Evolutionary conservation across 768 basidiomycete species (phyloP).

Genomic region (Crepidotus variabilis): DNA sequence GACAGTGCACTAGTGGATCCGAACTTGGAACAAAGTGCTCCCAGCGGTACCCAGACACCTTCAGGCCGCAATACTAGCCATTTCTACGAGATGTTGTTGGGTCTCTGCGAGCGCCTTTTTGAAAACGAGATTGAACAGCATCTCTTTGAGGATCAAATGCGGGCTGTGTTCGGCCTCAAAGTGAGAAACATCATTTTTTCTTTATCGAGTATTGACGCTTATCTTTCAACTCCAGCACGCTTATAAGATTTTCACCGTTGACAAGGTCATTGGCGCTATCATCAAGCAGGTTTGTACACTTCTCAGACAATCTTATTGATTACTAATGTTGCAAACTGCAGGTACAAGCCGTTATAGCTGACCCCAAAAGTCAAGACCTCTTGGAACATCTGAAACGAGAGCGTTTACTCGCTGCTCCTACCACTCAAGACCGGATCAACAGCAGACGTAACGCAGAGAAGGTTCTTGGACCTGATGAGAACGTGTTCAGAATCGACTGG

Average conservation of each 20-base stretch:
- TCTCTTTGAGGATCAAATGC: slow-evolving; percentile 88
- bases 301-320: not conserved
- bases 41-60: not conserved
- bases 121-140: slow-evolving; percentile 88
- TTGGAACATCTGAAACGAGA: slow-evolving; percentile 70
- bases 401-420: slow-evolving; percentile 51
- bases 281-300: slow-evolving; percentile 73
- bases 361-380: slow-evolving; percentile 68
- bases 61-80: slow-evolving; percentile 25
- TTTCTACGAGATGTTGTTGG: slow-evolving; percentile 81
- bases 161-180: slow-evolving; percentile 82
- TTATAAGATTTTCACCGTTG: slow-evolving; percentile 90
- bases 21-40: too few species aligned
- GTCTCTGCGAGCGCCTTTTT: slow-evolving; percentile 85
- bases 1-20: too few species aligned
- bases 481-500: slow-evolving; percentile 80
- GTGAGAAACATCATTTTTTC: slow-evolving; percentile 31
- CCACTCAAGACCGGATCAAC: slow-evolving; percentile 70
- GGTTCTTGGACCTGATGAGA: slow-evolving; percentile 71
- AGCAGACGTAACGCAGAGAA: slow-evolving; percentile 66
- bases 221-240: slow-evolving; percentile 52
- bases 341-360: slow-evolving; percentile 67
- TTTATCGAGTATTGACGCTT: too few species aligned
- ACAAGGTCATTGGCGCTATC: slow-evolving; percentile 83
- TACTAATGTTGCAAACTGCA: slow-evolving; percentile 17